Evolutionary conservation across 306 rosid species (phyloP), one percentile per base, ranked within the genome.

Genomic region (Pyrus betulifolia): DNA sequence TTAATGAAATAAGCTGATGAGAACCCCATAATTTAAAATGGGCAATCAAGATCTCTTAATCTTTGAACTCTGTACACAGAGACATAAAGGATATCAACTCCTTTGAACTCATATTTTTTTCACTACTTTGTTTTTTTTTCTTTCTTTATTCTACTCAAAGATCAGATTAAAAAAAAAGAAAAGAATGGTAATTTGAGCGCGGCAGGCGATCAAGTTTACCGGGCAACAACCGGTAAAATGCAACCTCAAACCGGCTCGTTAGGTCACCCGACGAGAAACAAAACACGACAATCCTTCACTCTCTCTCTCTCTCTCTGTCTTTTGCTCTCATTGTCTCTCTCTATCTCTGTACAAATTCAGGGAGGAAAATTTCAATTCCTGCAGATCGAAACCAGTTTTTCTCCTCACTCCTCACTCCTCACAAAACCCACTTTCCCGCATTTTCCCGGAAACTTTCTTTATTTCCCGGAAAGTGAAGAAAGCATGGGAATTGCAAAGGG

Each of bases 381-480:
- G 64, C 54, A 44, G 83, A 84, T 85, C 84, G 88, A 79, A 79
- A 65, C 67, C 81, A 51, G 45, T 51, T 18, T 28, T 45, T 42
- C 67, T 74, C 59, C 44, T 79, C 49, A 25, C 15, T 64, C 75
- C 71, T 66, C 65, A 45, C 15, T 64, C 75, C 71, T 66, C 65
- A 45, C 57, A 30, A 66, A 11, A 23, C 70, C 49, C 73, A 38
- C 79, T 82, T 46, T 44, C 76, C 86, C 75, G 75, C 88, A 76
- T 82, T 90, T 79, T 76, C 83, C 76, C 11, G 77, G 68, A 49
- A 23, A 65, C 57, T 78, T 86, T 74, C 40, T 30, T 66, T 78
- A 82, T 87, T 79, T 78, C 84, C 76, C 11, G 78, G 68, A 49
- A 28, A 65, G 52, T 78, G 70, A 69, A 64, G 44, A 22, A 71